Conservation (phyloP, 495 filamentous ascomycete species). For the Apodospora peruviana region DNA sequence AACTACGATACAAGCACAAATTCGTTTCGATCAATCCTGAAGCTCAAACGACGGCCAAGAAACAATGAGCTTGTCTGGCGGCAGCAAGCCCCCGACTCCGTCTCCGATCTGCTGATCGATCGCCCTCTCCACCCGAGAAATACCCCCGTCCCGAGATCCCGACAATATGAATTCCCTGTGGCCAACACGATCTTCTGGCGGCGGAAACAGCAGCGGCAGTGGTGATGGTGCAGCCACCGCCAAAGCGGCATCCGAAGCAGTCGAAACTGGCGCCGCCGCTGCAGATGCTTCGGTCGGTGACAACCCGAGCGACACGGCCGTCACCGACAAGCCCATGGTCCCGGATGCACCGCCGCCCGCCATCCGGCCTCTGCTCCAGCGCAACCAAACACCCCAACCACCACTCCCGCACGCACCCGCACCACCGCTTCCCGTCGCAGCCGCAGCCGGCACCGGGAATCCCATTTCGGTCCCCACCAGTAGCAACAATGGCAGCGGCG, state of each 20-base stretch:
- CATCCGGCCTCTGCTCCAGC: constrained; percentile 26
- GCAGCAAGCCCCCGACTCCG: background rate
- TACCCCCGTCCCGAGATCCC: too few species aligned
- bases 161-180: constrained; percentile 45
- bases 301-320: background rate
- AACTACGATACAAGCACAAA: background rate
- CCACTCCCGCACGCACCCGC: constrained; percentile 16
- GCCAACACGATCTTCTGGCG: constrained; percentile 28
- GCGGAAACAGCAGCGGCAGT: constrained; percentile 11
- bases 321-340: background rate
- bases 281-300: background rate
- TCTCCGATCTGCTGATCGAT: background rate
- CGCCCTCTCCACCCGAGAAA: too few species aligned
- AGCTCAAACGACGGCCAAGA: background rate
- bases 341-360: constrained; percentile 11
- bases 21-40: background rate
- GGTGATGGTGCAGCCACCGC: constrained; percentile 1
- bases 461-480: background rate
- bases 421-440: background rate
- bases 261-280: constrained; percentile 17
- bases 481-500: background rate
- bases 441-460: background rate
- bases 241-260: background rate
- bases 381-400: constrained; percentile 21
- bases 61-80: background rate